Base-by-base conservation (phyloP, 805 yeast species). In the Dipodascus geniculatus region DNA sequence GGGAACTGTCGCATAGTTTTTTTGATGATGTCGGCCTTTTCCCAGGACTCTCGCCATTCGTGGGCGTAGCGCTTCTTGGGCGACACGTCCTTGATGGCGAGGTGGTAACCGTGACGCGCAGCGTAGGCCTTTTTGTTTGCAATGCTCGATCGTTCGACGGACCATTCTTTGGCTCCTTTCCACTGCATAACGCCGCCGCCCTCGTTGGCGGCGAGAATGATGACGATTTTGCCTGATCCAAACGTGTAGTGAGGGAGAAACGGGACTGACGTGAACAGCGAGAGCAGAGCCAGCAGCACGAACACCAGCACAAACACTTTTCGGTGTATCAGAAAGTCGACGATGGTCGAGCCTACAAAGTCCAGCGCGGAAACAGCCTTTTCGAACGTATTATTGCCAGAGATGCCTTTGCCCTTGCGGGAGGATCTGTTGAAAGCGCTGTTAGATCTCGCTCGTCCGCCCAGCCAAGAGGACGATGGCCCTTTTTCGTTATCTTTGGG, bases 21-120 rank as follows among this genome's bases (percentile, higher is more conserved):
- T 62, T 84, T 85, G 69, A 91, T 70, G 51, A 90, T 83, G 66
- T 91, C 99, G 23, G 85, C 96, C 68, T 88, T 91, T 68, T 93
- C 96, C 99, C 99, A 91, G 42, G 95, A 85, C 70, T 91, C 98
- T 69, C 99, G 78, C 91, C 96, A 93, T 71, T 91, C 99, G 70
- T 91, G 95, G 35, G 95, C 83, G 66, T 91, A 91, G 57, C 97
- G 75, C 69, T 87, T 86, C 64, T 88, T 85, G 62, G 85, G 76
- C 2, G 96, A 83, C 76, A 87, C 79, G 68, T 93, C 98, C 68
- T 91, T 91, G 59, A 93, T 82, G 1, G 95, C 81, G 55, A 91
- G 74, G 1, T 83, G 87, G 67, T 91, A 91, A 0, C 97, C 97
- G 66, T 93, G 98, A 54, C 81, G 77, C 59, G 82, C 79, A 3